Evolutionary conservation across 768 basidiomycete species (phyloP).

Genomic region (Boletus reticuloceps): DNA sequence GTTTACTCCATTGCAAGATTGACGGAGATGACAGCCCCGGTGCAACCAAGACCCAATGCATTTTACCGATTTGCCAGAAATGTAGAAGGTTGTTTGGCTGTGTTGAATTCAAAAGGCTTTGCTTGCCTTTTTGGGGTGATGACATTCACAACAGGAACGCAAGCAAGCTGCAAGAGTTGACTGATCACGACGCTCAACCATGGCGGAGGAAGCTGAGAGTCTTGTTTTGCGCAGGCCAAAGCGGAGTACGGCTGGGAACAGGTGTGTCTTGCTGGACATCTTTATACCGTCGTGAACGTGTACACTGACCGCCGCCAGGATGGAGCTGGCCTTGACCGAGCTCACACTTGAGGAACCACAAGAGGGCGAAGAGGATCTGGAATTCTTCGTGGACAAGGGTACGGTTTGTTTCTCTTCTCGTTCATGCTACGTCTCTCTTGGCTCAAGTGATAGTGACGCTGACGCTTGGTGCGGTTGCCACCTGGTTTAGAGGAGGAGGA

Average conservation of each 20-base stretch:
- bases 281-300: too few species aligned
- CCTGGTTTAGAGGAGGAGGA: constrained; percentile 68
- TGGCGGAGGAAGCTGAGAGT: constrained; percentile 11
- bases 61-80: background rate
- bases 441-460: background rate
- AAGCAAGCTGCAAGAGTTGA: too few species aligned
- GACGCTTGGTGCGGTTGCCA: background rate
- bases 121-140: constrained; percentile 4
- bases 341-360: constrained; percentile 44
- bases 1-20: too few species aligned
- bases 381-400: constrained; percentile 71
- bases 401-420: background rate
- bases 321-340: constrained; percentile 74
- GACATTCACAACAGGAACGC: background rate
- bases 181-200: background rate
- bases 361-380: constrained; percentile 69
- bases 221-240: constrained; percentile 59
- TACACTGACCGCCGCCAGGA: constrained; percentile 49
- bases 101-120: constrained; percentile 15
- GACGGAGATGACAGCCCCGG: too few species aligned
- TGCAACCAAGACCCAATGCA: too few species aligned
- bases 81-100: constrained; percentile 2
- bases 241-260: constrained; percentile 77
- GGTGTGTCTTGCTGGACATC: constrained; percentile 39
- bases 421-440: background rate